A percentile compares a stretch with the other conserved stretches of the same genome.
phyloP scores from a whole-genome alignment of 2,329 filamentous ascomycete genomes.

The Penicillium sp. region DNA sequence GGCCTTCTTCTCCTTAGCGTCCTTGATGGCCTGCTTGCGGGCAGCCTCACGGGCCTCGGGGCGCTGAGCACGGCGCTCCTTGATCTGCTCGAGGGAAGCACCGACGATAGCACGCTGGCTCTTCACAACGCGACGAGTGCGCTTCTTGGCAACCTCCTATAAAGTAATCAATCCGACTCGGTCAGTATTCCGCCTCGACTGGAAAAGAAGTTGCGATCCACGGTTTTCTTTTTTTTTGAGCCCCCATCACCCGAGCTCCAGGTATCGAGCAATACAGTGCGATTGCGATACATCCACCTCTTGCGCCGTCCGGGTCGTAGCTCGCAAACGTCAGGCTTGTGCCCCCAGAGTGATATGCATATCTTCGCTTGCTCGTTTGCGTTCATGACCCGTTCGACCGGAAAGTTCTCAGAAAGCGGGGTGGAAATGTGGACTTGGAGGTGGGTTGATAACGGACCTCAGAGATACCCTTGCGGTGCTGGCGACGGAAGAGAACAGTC shows the following conservation, averaged over 20 bases:
- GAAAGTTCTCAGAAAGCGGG: too few relatives aligned
- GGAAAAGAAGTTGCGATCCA: neutral
- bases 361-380: too few relatives aligned
- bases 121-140: slow-evolving; percentile 96
- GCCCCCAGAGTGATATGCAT: neutral
- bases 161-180: slow-evolving; percentile 24
- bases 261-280: too few relatives aligned
- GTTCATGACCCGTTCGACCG: too few relatives aligned
- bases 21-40: slow-evolving; percentile 85
- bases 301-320: slow-evolving; percentile 9
- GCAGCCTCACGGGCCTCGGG: slow-evolving; percentile 92
- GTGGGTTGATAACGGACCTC: slow-evolving; percentile 65
- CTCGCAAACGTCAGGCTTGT: neutral
- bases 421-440: slow-evolving; percentile 16
- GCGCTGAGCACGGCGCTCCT: slow-evolving; percentile 92
- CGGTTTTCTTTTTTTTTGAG: neutral
- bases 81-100: slow-evolving; percentile 99
- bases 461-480: slow-evolving; percentile 99
- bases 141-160: slow-evolving; percentile 99
- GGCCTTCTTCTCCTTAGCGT: slow-evolving; percentile 97
- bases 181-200: slow-evolving; percentile 23
- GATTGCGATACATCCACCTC: slow-evolving; percentile 5
- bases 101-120: slow-evolving; percentile 97
- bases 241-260: neutral
- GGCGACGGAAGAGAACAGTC: slow-evolving; percentile 96